A percentile compares a stretch with the other conserved stretches of the same genome.
Conservation (phyloP, 2,329 filamentous ascomycete species). For the Blastomyces percursus region DNA sequence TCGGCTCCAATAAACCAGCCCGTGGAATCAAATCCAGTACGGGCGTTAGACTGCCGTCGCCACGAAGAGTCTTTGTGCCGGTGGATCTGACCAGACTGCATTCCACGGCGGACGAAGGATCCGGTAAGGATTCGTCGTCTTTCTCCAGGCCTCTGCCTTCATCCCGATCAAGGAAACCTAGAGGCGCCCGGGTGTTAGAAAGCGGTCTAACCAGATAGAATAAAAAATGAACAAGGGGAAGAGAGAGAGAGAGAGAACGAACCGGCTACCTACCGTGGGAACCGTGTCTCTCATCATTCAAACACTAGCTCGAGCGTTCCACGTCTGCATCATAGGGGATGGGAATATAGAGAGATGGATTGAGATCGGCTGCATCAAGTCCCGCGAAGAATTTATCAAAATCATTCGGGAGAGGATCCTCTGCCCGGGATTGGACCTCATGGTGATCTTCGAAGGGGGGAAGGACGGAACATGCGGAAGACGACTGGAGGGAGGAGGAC, state of each 20-base stretch:
- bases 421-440: too few relatives aligned
- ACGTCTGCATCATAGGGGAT: not conserved
- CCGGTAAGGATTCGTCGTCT: not conserved
- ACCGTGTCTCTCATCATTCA: not conserved
- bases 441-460: too few relatives aligned
- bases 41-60: not conserved
- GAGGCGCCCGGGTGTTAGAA: not conserved
- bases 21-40: not conserved
- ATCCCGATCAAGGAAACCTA: not conserved
- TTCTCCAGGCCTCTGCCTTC: not conserved
- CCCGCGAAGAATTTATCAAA: not conserved
- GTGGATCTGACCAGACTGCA: not conserved
- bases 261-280: not conserved
- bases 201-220: not conserved
- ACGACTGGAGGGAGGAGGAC: too few relatives aligned
- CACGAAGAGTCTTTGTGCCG: not conserved
- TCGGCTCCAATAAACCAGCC: not conserved
- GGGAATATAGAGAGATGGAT: not conserved
- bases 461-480: too few relatives aligned
- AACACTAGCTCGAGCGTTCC: not conserved
- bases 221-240: not conserved
- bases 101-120: not conserved
- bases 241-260: not conserved
- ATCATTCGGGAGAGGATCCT: too few relatives aligned
- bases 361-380: not conserved